Conservation (phyloP, 345 rosid species). For the Syzygium aqueum region DNA sequence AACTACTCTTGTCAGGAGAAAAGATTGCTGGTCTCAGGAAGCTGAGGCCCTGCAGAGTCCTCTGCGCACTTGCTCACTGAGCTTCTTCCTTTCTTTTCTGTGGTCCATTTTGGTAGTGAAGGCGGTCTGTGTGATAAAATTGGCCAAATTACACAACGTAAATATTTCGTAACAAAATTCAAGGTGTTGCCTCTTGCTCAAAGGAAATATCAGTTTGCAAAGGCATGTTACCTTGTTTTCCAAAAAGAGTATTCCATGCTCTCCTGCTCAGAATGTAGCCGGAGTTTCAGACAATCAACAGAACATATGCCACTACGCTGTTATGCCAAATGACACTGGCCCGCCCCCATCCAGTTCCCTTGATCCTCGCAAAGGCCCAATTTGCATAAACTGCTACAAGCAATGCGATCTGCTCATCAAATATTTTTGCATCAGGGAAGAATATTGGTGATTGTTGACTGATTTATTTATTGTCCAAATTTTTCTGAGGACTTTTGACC, state of each 20-base stretch:
- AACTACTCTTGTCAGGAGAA: too few species aligned
- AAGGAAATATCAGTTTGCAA: neutral
- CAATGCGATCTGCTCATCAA: slow-evolving; percentile 44
- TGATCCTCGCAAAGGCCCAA: slow-evolving; percentile 24
- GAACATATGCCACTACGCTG: slow-evolving; percentile 52
- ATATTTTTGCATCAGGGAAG: neutral
- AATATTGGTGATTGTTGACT: neutral
- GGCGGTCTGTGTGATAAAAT: too few species aligned
- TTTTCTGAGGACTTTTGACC: neutral
- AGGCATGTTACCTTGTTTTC: slow-evolving; percentile 56
- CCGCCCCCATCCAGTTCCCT: slow-evolving; percentile 84
- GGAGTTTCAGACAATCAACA: slow-evolving; percentile 57
- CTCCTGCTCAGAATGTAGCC: slow-evolving; percentile 62
- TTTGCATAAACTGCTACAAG: slow-evolving; percentile 26
- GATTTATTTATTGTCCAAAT: neutral
- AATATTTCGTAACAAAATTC: too few species aligned
- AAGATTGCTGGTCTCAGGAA: too few species aligned
- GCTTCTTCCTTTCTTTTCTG: too few species aligned
- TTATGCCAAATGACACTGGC: slow-evolving; percentile 82
- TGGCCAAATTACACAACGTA: too few species aligned
- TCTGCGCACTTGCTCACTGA: too few species aligned
- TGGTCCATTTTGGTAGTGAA: too few species aligned
- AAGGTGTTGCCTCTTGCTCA: too few species aligned
- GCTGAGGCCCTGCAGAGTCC: too few species aligned
- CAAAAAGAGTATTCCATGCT: slow-evolving; percentile 72